Percentiles rank a stretch among this genome's conserved stretches.
phyloP scores from a whole-genome alignment of 495 filamentous ascomycete species.

The Penicillium paradoxum region DNA sequence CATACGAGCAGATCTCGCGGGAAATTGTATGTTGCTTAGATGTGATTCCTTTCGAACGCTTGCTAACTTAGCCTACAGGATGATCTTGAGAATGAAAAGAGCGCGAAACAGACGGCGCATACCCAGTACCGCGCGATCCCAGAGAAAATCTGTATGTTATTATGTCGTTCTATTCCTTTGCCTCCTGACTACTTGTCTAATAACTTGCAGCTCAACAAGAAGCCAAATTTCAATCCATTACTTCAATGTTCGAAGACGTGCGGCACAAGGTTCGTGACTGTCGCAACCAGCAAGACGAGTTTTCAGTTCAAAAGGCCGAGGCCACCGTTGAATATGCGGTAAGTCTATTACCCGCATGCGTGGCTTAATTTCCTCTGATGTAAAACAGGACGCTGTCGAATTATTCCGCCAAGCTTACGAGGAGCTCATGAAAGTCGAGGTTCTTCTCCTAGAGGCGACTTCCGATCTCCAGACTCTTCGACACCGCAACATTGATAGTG shows the following conservation, averaged over 20 bases:
- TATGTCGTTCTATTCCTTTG: neutral
- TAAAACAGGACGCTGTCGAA: slow-evolving; percentile 51
- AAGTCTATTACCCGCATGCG: slow-evolving; percentile 15
- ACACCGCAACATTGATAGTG: slow-evolving; percentile 56
- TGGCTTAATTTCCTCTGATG: slow-evolving; percentile 13
- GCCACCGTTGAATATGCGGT: slow-evolving; percentile 61
- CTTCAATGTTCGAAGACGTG: slow-evolving; percentile 40
- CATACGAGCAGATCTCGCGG: slow-evolving; percentile 10
- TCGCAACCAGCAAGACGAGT: slow-evolving; percentile 48
- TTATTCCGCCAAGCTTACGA: slow-evolving; percentile 55
- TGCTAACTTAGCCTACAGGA: slow-evolving; percentile 30
- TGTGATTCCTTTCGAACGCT: neutral
- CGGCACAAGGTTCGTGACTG: slow-evolving; percentile 38
- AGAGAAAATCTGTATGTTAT: slow-evolving; percentile 57
- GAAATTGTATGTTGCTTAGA: slow-evolving; percentile 37
- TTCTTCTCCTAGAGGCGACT: slow-evolving; percentile 68
- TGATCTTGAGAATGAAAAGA: slow-evolving; percentile 49
- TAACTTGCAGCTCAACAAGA: slow-evolving; percentile 47
- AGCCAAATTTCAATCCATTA: slow-evolving; percentile 38
- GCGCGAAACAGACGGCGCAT: slow-evolving; percentile 53
- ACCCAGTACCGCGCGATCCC: slow-evolving; percentile 63
- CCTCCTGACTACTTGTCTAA: slow-evolving; percentile 10
- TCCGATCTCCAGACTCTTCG: slow-evolving; percentile 68
- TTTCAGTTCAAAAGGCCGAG: slow-evolving; percentile 58
- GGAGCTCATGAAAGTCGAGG: slow-evolving; percentile 58